A percentile compares a stretch with the other conserved stretches of the same genome.
These are phyloP conservation scores for Juglanconis sp. DNA, from an alignment of 2,329 filamentous ascomycete genomes.

Conservation along the genomic window DNA sequence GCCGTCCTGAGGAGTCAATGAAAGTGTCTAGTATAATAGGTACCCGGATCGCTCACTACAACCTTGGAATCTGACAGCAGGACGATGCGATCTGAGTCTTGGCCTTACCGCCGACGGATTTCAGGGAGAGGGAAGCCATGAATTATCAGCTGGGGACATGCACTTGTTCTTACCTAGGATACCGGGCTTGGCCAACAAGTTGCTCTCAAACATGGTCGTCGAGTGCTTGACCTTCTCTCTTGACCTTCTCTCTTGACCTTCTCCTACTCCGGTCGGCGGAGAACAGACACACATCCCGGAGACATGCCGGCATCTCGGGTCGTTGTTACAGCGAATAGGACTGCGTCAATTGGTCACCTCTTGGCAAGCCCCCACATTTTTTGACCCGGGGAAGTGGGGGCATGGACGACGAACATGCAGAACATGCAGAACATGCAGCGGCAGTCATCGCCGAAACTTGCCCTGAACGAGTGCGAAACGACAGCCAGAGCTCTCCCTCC, in stretches of 20 bases:
- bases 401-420: no score
- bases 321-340: constrained; percentile 9
- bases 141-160: no score
- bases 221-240: no score
- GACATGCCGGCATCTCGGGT: background rate
- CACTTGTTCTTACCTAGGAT: no score
- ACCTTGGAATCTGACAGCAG: background rate
- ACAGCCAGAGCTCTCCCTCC: background rate
- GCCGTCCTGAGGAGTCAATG: no score
- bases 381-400: constrained; percentile 14
- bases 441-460: constrained; percentile 12
- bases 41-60: no score
- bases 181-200: background rate
- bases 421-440: background rate
- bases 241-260: no score
- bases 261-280: constrained; percentile 2
- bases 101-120: no score
- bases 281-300: background rate
- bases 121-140: no score
- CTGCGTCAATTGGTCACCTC: constrained; percentile 13
- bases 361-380: background rate
- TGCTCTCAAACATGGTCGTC: background rate
- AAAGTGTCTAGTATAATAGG: no score
- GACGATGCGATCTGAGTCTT: background rate
- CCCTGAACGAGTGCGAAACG: background rate